phyloP scores from a whole-genome alignment of 176 grass and related monocot species.

The Thalia dealbata region DNA sequence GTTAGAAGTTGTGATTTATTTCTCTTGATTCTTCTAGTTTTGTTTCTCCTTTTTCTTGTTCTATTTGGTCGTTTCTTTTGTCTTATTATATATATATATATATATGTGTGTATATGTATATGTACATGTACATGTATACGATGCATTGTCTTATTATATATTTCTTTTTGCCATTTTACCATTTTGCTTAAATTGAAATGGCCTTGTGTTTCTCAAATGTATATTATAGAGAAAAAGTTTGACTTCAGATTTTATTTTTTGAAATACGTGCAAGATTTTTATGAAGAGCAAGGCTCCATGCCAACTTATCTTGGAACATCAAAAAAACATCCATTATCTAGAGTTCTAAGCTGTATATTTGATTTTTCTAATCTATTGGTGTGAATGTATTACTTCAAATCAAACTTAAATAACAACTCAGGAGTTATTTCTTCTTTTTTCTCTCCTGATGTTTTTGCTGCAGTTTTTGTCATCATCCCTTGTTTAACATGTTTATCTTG shows the following conservation, averaged over 20 bases:
- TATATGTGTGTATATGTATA: too few species aligned
- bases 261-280: neutral
- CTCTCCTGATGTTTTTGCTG: neutral
- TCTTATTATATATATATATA: too few species aligned
- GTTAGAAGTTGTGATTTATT: slow-evolving; percentile 26
- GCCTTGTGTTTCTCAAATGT: neutral
- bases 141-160: too few species aligned
- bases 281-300: neutral
- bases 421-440: neutral
- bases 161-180: neutral
- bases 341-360: neutral
- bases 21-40: neutral
- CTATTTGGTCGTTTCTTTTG: neutral
- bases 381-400: too few species aligned
- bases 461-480: too few species aligned
- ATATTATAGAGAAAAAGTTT: neutral
- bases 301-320: neutral
- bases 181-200: neutral
- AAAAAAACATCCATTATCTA: neutral
- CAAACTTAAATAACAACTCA: neutral
- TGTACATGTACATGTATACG: too few species aligned
- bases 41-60: neutral
- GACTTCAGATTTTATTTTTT: neutral
- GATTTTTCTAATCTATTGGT: neutral
- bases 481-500: neutral